Evolutionary conservation across 2,329 filamentous ascomycete species (phyloP).

Genomic region (Cladosporium austrohemisphaericum): DNA sequence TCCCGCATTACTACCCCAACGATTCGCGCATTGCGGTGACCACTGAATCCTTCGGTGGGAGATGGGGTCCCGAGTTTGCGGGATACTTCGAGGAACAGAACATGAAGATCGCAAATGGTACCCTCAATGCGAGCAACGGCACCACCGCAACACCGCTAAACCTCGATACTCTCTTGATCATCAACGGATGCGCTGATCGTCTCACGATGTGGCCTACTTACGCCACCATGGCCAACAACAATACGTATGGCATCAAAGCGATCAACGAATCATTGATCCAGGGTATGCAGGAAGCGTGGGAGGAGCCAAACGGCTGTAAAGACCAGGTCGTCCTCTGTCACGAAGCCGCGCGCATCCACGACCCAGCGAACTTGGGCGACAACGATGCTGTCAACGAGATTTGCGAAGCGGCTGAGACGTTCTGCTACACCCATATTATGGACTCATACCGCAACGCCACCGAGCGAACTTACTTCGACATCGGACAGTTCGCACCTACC

Average conservation of each 20-base stretch:
- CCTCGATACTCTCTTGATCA: slow-evolving; percentile 50
- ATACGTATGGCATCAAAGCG: slow-evolving; percentile 53
- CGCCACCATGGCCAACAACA: slow-evolving; percentile 44
- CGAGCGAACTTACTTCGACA: slow-evolving; percentile 54
- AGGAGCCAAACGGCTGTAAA: slow-evolving; percentile 48
- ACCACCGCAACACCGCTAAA: slow-evolving; percentile 31
- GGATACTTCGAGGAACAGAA: slow-evolving; percentile 58
- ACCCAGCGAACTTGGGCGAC: slow-evolving; percentile 45
- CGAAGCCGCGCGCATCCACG: slow-evolving; percentile 43
- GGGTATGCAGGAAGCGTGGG: slow-evolving; percentile 42
- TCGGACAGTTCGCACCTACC: slow-evolving; percentile 48
- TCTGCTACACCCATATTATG: slow-evolving; percentile 46
- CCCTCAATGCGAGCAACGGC: not conserved
- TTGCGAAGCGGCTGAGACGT: slow-evolving; percentile 45
- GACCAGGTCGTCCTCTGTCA: slow-evolving; percentile 52
- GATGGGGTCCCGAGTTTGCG: slow-evolving; percentile 56
- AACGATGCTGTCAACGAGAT: slow-evolving; percentile 36
- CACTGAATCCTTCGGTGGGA: slow-evolving; percentile 49
- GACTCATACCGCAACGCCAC: slow-evolving; percentile 39
- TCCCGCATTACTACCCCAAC: slow-evolving; percentile 58
- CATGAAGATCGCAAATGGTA: slow-evolving; percentile 42
- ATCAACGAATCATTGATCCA: slow-evolving; percentile 48
- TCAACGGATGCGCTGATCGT: slow-evolving; percentile 53
- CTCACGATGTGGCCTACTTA: slow-evolving; percentile 41
- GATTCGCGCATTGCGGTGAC: slow-evolving; percentile 54